Conservation (phyloP, 2,329 filamentous ascomycete genomes). For the Fusarium kyushuense region DNA sequence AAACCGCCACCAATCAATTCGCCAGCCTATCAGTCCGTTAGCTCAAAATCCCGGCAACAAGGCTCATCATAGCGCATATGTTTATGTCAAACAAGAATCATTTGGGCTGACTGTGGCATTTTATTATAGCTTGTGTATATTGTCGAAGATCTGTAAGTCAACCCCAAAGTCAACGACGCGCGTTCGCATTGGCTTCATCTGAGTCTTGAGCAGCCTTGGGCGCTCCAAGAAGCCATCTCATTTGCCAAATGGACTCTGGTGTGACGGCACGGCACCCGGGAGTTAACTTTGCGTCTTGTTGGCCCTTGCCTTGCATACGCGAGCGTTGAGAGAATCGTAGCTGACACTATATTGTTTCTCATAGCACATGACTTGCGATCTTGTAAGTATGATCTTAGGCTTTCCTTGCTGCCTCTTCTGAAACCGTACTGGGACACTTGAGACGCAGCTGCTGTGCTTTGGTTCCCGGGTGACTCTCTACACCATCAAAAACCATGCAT, state of each 20-base stretch:
- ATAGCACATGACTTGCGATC: constrained; percentile 93
- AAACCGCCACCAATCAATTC: constrained; percentile 26
- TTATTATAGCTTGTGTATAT: constrained; percentile 79
- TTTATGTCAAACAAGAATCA: constrained; percentile 41
- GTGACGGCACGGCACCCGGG: constrained; percentile 32
- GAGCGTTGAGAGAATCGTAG: constrained; percentile 37
- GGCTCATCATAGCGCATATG: constrained; percentile 27
- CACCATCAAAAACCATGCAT: constrained; percentile 21
- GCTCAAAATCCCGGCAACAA: constrained; percentile 18
- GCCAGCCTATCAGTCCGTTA: constrained; percentile 21
- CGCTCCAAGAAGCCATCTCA: constrained; percentile 31
- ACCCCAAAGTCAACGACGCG: constrained; percentile 48
- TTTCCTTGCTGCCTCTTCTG: constrained; percentile 43
- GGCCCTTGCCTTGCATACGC: constrained; percentile 28
- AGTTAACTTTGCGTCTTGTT: constrained; percentile 21
- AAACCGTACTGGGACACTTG: constrained; percentile 19
- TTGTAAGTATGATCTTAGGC: constrained; percentile 69
- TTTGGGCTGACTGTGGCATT: constrained; percentile 49
- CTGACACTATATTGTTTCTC: constrained; percentile 45
- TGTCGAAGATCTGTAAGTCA: constrained; percentile 88
- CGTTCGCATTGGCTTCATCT: constrained; percentile 39
- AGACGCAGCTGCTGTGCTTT: constrained; percentile 27
- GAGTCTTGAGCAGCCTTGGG: constrained; percentile 24
- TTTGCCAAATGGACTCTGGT: constrained; percentile 33
- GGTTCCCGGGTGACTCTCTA: constrained; percentile 14